These are phyloP conservation scores for Tolypocladium guangdongense DNA, from an alignment of 2,329 filamentous ascomycete genomes.

Conservation along the genomic window DNA sequence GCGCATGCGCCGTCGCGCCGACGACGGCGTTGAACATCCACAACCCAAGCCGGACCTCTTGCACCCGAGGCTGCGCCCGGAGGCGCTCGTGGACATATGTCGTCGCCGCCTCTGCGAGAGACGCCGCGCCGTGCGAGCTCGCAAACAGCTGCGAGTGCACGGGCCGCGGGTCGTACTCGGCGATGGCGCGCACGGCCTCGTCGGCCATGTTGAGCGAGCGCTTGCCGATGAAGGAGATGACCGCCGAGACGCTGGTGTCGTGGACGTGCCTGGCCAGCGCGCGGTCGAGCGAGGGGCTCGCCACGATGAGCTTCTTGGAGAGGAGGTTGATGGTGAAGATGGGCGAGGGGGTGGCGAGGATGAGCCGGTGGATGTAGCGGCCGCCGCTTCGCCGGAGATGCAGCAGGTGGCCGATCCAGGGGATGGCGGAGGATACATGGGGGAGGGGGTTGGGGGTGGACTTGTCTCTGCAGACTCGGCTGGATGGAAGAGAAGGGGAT, in stretches of 20 bases:
- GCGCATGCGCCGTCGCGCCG: constrained; percentile 18
- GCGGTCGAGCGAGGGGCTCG: constrained; percentile 16
- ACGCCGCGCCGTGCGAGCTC: constrained; percentile 9
- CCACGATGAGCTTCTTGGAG: constrained; percentile 15
- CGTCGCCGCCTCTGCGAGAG: constrained; percentile 12
- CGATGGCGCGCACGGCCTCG: constrained; percentile 12
- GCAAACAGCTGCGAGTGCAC: constrained; percentile 17
- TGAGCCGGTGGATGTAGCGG: constrained; percentile 15
- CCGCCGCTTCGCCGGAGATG: constrained; percentile 12
- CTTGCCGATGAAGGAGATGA: constrained; percentile 17
- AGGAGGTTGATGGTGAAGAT: constrained; percentile 19
- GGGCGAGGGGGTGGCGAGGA: constrained; percentile 8
- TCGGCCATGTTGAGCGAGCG: constrained; percentile 14
- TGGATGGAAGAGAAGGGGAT: background rate
- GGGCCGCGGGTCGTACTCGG: constrained; percentile 15
- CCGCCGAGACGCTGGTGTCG: constrained; percentile 18
- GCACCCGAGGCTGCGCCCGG: constrained; percentile 7
- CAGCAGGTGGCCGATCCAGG: constrained; percentile 15
- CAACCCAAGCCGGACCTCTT: constrained; percentile 11
- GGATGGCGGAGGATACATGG: constrained; percentile 9
- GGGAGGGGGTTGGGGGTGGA: constrained; percentile 9
- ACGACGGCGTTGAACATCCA: constrained; percentile 19
- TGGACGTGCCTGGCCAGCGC: constrained; percentile 14
- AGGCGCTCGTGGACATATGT: constrained; percentile 11
- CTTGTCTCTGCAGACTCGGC: background rate